These are phyloP conservation scores for Acacia confusa DNA, from an alignment of 306 rosid genomes.

Conservation along the genomic window DNA sequence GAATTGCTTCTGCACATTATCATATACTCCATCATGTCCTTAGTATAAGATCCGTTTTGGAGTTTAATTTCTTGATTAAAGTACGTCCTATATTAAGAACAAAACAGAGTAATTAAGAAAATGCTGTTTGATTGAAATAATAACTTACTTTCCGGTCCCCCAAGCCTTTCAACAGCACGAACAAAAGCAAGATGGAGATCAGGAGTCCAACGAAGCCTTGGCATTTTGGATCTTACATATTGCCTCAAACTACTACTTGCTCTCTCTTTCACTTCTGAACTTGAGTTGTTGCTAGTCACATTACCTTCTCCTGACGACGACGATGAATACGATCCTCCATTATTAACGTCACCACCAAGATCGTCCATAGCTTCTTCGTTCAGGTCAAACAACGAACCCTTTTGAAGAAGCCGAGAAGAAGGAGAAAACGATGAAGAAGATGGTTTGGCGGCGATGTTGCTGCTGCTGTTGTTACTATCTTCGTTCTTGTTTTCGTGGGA, in stretches of 20 bases:
- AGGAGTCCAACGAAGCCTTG: conserved; percentile 95
- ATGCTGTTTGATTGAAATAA: background rate
- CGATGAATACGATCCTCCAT: background rate
- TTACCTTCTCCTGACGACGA: conserved; percentile 24
- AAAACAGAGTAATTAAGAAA: background rate
- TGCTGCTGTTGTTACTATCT: background rate
- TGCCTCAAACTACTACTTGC: conserved; percentile 53
- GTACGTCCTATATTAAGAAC: too few relatives aligned
- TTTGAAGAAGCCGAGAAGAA: conserved; percentile 33
- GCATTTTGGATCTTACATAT: conserved; percentile 80
- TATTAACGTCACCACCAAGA: background rate
- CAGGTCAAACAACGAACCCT: conserved; percentile 52
- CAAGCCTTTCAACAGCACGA: conserved; percentile 81
- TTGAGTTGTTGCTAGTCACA: conserved; percentile 33
- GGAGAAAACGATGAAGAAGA: conserved; percentile 7
- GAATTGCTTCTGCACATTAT: too few relatives aligned
- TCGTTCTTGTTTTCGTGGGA: conserved; percentile 37
- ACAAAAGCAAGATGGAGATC: conserved; percentile 85
- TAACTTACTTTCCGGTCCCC: conserved; percentile 84
- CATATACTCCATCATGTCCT: too few relatives aligned
- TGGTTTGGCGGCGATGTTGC: background rate
- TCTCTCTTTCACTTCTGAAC: conserved; percentile 44
- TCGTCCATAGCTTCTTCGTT: conserved; percentile 53
- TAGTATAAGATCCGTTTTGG: too few relatives aligned
- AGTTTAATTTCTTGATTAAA: too few relatives aligned